A percentile compares a stretch with the other conserved stretches of the same genome.
Evolutionary conservation across 768 basidiomycete genomes (phyloP).

Genomic region (Mycena alexandri): DNA sequence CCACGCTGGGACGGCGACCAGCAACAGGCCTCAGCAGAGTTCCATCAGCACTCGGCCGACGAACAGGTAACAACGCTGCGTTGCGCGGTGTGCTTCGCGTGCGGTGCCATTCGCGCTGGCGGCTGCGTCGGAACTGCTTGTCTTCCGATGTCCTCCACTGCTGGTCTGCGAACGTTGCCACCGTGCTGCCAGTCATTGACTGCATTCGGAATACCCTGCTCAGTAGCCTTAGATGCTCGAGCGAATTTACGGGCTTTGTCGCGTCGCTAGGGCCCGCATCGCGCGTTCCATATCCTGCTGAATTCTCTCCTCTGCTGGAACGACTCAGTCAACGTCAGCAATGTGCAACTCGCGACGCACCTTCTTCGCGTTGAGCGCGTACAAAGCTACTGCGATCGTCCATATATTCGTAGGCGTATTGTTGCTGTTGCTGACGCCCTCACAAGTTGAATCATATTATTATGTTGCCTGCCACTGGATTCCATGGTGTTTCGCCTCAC

Average conservation of each 20-base stretch:
- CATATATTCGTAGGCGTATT: conserved; percentile 27
- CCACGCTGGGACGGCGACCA: too few species aligned
- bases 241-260: conserved; percentile 28
- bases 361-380: conserved; percentile 31
- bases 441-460: conserved; percentile 27
- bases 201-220: neutral
- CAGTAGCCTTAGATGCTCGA: conserved; percentile 8
- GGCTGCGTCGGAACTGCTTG: too few species aligned
- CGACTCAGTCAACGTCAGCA: conserved; percentile 2
- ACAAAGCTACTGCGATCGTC: conserved; percentile 37
- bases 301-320: conserved; percentile 29
- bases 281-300: conserved; percentile 34
- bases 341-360: conserved; percentile 4
- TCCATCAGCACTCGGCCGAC: too few species aligned
- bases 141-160: too few species aligned
- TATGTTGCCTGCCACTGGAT: conserved; percentile 13
- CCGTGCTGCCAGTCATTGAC: conserved; percentile 3
- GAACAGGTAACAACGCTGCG: neutral
- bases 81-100: too few species aligned
- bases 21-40: neutral
- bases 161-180: neutral
- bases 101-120: too few species aligned
- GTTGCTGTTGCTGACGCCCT: conserved; percentile 31
- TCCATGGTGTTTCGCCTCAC: conserved; percentile 34
- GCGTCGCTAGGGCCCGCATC: conserved; percentile 31